These are phyloP conservation scores for Solanum medicagineum DNA, from an alignment of 257 asterid genomes.

Conservation along the genomic window DNA sequence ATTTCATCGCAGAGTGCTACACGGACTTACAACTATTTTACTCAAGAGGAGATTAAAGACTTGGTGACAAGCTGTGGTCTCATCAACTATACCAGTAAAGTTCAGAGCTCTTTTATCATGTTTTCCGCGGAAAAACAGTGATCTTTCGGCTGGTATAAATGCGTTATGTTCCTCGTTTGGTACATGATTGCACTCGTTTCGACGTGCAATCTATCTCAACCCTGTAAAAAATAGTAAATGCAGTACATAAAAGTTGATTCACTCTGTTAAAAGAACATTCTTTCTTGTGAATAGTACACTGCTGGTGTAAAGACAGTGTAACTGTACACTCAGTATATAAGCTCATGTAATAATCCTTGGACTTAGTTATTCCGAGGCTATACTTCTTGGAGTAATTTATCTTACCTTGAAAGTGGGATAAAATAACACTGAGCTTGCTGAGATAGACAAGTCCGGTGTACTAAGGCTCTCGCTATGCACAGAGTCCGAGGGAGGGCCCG, in stretches of 20 bases:
- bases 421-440: neutral
- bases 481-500: too few relatives aligned
- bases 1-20: slow-evolving; percentile 26
- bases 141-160: neutral
- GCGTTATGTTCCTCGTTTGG: neutral
- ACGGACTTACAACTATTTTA: slow-evolving; percentile 41
- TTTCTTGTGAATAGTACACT: neutral
- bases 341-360: neutral
- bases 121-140: slow-evolving; percentile 86
- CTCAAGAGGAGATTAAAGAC: slow-evolving; percentile 80
- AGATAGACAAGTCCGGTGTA: neutral
- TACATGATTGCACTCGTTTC: neutral
- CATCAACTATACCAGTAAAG: slow-evolving; percentile 47
- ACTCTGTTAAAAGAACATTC: neutral
- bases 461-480: too few relatives aligned
- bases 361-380: neutral
- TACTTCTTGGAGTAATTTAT: neutral
- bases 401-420: neutral
- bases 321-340: neutral
- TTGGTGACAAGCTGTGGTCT: slow-evolving; percentile 75
- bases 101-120: slow-evolving; percentile 72
- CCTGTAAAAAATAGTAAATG: neutral
- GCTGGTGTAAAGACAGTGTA: neutral
- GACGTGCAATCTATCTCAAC: neutral
- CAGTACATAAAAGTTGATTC: neutral